phyloP scores from a whole-genome alignment of 805 yeast species.

The Metschnikowia arizonensis region DNA sequence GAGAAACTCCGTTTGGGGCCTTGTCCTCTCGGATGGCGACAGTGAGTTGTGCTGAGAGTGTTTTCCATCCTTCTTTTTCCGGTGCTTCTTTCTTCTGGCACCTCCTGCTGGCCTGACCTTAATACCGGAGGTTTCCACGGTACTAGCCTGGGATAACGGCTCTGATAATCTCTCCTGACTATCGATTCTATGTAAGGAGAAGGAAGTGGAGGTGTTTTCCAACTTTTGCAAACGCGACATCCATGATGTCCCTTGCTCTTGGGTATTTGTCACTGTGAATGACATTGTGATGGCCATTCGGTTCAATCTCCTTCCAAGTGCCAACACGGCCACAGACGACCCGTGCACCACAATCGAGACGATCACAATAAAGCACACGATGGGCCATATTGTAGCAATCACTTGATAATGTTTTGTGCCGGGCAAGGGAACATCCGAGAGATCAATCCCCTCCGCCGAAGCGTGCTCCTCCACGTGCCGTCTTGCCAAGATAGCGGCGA shows the following conservation, averaged over 20 bases:
- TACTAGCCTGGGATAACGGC: conserved; percentile 29
- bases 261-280: conserved; percentile 58
- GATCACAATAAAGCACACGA: conserved; percentile 66
- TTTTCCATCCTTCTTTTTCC: conserved; percentile 33
- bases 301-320: conserved; percentile 73
- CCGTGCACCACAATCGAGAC: conserved; percentile 88
- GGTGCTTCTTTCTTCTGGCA: conserved; percentile 49
- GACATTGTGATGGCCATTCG: conserved; percentile 92
- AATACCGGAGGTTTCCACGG: conserved; percentile 59
- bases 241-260: conserved; percentile 63
- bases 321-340: conserved; percentile 47
- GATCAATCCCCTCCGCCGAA: conserved; percentile 54
- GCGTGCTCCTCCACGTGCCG: conserved; percentile 57
- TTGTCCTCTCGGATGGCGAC: conserved; percentile 23
- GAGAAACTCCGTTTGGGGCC: conserved; percentile 39
- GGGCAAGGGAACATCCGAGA: conserved; percentile 42
- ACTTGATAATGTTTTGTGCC: conserved; percentile 54
- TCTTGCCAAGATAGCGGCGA: conserved; percentile 77
- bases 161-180: conserved; percentile 37
- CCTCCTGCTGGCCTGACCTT: conserved; percentile 75
- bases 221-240: conserved; percentile 78
- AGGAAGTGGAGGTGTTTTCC: conserved; percentile 67
- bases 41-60: conserved; percentile 15
- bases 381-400: conserved; percentile 61
- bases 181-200: conserved; percentile 80